These are phyloP conservation scores for Pichia sp. DNA, from an alignment of 1,139 yeast genomes.

Conservation along the genomic window DNA sequence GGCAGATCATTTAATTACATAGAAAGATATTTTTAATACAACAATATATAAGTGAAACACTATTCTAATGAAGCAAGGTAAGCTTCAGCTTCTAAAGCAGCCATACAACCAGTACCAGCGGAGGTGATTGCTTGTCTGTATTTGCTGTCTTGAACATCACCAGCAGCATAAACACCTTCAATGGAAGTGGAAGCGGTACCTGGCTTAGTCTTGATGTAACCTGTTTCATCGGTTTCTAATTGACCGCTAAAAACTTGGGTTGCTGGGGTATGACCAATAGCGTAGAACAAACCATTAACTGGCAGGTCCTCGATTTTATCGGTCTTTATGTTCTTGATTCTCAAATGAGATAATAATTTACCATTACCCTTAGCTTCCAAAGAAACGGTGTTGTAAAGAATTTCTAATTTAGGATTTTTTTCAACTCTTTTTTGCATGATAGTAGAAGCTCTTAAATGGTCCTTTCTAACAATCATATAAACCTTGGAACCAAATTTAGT, in stretches of 20 bases:
- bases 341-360: constrained; percentile 55
- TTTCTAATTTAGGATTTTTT: constrained; percentile 81
- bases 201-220: constrained; percentile 82
- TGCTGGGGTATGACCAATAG: constrained; percentile 97
- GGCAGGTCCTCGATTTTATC: constrained; percentile 60
- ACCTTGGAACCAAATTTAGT: constrained; percentile 98
- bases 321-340: constrained; percentile 66
- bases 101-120: constrained; percentile 99
- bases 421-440: constrained; percentile 93
- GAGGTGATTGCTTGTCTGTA: constrained; percentile 99
- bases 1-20: neutral
- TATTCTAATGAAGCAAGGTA: constrained; percentile 63
- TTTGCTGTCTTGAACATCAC: constrained; percentile 95
- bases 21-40: neutral
- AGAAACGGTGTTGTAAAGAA: constrained; percentile 81
- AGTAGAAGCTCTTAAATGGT: constrained; percentile 85
- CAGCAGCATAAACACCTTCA: constrained; percentile 94
- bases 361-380: constrained; percentile 91
- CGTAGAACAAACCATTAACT: constrained; percentile 93
- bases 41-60: neutral
- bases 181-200: constrained; percentile 86
- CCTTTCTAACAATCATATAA: constrained; percentile 87
- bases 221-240: constrained; percentile 77
- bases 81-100: constrained; percentile 92
- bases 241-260: constrained; percentile 73